Evolutionary conservation across 2,329 filamentous ascomycete genomes (phyloP).

Genomic region (Fusarium sp.): DNA sequence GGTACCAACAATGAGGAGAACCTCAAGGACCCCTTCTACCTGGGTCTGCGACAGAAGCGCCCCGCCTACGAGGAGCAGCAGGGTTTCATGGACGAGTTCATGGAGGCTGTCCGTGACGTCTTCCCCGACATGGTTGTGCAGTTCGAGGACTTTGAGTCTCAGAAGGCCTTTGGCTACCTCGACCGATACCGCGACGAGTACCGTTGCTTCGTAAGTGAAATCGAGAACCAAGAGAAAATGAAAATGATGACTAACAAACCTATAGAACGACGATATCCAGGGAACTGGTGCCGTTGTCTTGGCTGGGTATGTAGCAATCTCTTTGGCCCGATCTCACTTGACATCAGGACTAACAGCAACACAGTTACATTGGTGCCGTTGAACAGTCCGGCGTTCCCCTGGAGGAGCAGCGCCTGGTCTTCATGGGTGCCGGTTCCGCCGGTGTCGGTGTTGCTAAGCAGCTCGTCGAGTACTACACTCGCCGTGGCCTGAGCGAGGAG

Average conservation of each 20-base stretch:
- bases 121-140: constrained; percentile 80
- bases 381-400: constrained; percentile 87
- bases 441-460: constrained; percentile 98
- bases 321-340: constrained; percentile 9
- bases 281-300: constrained; percentile 96
- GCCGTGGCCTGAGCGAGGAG: constrained; percentile 88
- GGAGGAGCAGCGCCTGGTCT: constrained; percentile 93
- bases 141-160: constrained; percentile 97
- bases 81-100: constrained; percentile 97
- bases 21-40: constrained; percentile 81
- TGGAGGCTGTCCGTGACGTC: constrained; percentile 86
- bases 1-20: constrained; percentile 76
- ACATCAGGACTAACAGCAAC: constrained; percentile 67
- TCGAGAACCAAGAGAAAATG: not conserved
- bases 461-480: constrained; percentile 96
- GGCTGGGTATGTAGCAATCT: constrained; percentile 69
- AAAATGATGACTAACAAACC: constrained; percentile 24
- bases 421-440: constrained; percentile 94
- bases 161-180: constrained; percentile 90
- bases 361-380: constrained; percentile 75
- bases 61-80: constrained; percentile 82
- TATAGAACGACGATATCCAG: constrained; percentile 91
- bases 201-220: constrained; percentile 78
- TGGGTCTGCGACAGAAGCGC: constrained; percentile 88
- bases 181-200: constrained; percentile 89